A percentile compares a stretch with the other conserved stretches of the same genome.
phyloP scores from a whole-genome alignment of 129 eudicot genomes.

The Flaveria ramosissima region DNA sequence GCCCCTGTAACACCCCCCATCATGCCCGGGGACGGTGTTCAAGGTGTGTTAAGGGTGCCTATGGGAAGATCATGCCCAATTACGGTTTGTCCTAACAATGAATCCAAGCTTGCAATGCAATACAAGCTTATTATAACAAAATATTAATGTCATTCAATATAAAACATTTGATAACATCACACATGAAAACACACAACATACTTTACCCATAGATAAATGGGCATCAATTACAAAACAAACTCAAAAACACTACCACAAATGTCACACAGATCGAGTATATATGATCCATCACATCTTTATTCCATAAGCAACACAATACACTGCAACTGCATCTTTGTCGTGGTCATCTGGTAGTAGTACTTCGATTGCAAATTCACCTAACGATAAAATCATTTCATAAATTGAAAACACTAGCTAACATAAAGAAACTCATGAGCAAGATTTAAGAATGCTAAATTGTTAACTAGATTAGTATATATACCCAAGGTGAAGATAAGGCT shows the following conservation, averaged over 20 bases:
- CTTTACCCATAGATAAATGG: slow-evolving; percentile 1
- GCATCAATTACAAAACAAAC: slow-evolving; percentile 12
- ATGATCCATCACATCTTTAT: slow-evolving; percentile 28
- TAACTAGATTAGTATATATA: not conserved
- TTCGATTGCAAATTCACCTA: slow-evolving; percentile 22
- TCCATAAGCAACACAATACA: slow-evolving; percentile 10
- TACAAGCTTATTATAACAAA: too few species aligned
- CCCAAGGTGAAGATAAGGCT: slow-evolving; percentile 43
- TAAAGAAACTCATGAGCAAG: not conserved
- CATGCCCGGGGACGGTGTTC: too few species aligned
- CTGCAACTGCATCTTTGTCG: slow-evolving; percentile 5
- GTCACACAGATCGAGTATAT: slow-evolving; percentile 12
- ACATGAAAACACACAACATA: slow-evolving; percentile 12
- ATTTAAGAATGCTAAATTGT: not conserved
- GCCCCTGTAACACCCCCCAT: too few species aligned
- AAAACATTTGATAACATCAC: slow-evolving; percentile 7
- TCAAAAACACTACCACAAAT: slow-evolving; percentile 7
- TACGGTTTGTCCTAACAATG: too few species aligned
- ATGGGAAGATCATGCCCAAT: too few species aligned
- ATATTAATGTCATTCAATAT: too few species aligned
- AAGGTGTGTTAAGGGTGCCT: too few species aligned
- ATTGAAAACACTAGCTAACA: not conserved
- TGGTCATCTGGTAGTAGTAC: not conserved
- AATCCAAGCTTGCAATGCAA: too few species aligned
- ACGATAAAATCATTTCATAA: not conserved